Evolutionary conservation across 2,329 filamentous ascomycete genomes (phyloP).

Genomic region (Lasiodiplodia sp.): DNA sequence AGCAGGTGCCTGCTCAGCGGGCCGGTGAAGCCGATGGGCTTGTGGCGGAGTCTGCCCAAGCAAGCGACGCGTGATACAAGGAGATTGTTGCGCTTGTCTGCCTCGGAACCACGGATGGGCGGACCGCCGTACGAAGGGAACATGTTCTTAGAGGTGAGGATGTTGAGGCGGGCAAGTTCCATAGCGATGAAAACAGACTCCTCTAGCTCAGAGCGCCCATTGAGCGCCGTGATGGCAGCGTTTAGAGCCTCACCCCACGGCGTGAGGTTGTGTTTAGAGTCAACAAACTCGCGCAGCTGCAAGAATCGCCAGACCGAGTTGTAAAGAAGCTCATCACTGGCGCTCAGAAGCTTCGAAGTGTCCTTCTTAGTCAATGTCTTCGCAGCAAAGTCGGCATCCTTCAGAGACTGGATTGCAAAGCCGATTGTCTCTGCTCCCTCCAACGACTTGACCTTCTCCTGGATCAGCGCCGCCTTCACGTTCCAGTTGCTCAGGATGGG

Average conservation of each 20-base stretch:
- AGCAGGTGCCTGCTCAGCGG: constrained; percentile 90
- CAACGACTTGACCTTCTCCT: constrained; percentile 45
- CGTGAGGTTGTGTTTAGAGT: constrained; percentile 80
- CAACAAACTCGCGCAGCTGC: constrained; percentile 84
- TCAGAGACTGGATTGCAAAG: constrained; percentile 65
- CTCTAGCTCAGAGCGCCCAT: constrained; percentile 65
- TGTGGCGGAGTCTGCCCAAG: constrained; percentile 81
- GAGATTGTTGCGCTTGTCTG: constrained; percentile 79
- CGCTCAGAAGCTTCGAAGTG: constrained; percentile 55
- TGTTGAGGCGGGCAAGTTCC: constrained; percentile 80
- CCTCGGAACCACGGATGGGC: constrained; percentile 67
- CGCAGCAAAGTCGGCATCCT: constrained; percentile 72
- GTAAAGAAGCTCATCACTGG: constrained; percentile 74
- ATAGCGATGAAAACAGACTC: constrained; percentile 84
- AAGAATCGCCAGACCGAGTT: constrained; percentile 89
- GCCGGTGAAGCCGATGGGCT: constrained; percentile 89
- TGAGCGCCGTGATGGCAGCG: constrained; percentile 70
- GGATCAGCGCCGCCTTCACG: constrained; percentile 67
- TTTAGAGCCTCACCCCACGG: constrained; percentile 83
- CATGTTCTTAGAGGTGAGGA: constrained; percentile 76
- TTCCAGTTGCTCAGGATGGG: constrained; percentile 72
- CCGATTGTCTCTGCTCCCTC: constrained; percentile 50
- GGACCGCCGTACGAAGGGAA: constrained; percentile 65
- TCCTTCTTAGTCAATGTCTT: constrained; percentile 70
- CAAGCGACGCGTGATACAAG: constrained; percentile 88